phyloP scores from a whole-genome alignment of 495 filamentous ascomycete genomes.

The Penicillium taxi region DNA sequence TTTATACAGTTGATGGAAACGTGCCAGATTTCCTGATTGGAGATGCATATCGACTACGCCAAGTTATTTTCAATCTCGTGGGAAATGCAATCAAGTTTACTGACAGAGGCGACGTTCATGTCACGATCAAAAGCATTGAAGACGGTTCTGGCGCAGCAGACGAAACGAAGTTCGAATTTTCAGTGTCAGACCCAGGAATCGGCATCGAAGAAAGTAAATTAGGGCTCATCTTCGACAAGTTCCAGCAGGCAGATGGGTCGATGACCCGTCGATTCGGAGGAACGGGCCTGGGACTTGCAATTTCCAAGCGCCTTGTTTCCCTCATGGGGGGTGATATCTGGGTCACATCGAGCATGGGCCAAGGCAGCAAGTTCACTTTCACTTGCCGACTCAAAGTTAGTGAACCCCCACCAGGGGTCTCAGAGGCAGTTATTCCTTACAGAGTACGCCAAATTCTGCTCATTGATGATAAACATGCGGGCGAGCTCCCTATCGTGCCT shows the following conservation, averaged over 20 bases:
- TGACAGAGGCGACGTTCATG: constrained; percentile 56
- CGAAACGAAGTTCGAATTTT: constrained; percentile 41
- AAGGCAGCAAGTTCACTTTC: constrained; percentile 85
- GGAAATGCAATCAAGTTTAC: constrained; percentile 86
- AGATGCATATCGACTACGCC: constrained; percentile 68
- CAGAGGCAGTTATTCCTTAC: constrained; percentile 74
- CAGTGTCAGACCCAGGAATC: constrained; percentile 71
- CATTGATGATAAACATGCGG: constrained; percentile 71
- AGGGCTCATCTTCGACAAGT: constrained; percentile 69
- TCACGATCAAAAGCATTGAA: constrained; percentile 45
- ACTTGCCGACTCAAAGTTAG: constrained; percentile 68
- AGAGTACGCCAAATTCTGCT: constrained; percentile 72
- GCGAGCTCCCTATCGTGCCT: constrained; percentile 54
- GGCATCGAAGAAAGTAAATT: constrained; percentile 69
- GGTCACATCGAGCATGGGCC: constrained; percentile 77
- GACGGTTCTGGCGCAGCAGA: constrained; percentile 39
- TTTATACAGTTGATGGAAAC: constrained; percentile 44
- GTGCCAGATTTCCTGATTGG: constrained; percentile 41
- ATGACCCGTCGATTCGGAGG: constrained; percentile 79
- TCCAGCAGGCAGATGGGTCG: constrained; percentile 84
- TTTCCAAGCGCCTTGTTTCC: constrained; percentile 66
- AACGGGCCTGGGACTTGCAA: constrained; percentile 69
- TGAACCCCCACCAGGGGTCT: constrained; percentile 59
- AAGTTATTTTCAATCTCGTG: constrained; percentile 74
- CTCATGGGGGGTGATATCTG: constrained; percentile 80